A percentile compares a stretch with the other conserved stretches of the same genome.
Conservation (phyloP, 1,139 yeast species). For the Taphrina betulina region DNA sequence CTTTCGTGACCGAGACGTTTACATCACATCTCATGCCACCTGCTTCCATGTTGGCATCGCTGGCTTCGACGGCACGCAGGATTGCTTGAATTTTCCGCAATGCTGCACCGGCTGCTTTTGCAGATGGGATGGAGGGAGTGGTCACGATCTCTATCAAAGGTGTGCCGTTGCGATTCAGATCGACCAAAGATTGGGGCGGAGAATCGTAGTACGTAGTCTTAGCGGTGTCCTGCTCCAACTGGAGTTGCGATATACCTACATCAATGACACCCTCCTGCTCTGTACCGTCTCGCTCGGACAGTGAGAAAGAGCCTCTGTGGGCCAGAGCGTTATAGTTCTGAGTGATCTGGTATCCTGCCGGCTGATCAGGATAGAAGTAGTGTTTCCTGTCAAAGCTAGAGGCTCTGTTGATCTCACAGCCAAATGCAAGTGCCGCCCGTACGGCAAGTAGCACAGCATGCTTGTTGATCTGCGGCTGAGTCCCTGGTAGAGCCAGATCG, state of each 20-base stretch:
- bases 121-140: conserved; percentile 72
- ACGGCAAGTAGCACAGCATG: conserved; percentile 72
- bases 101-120: conserved; percentile 72
- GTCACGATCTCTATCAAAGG: conserved; percentile 92
- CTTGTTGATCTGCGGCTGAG: conserved; percentile 78
- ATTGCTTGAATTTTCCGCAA: conserved; percentile 75
- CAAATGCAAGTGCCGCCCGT: conserved; percentile 69
- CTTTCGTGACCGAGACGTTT: conserved; percentile 68
- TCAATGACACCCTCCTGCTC: conserved; percentile 40
- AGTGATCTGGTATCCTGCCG: conserved; percentile 92
- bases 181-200: conserved; percentile 50
- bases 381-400: conserved; percentile 90
- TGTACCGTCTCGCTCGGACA: conserved; percentile 58
- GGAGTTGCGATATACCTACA: conserved; percentile 47
- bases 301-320: conserved; percentile 56
- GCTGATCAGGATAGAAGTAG: conserved; percentile 95
- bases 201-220: conserved; percentile 61
- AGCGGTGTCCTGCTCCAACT: conserved; percentile 64
- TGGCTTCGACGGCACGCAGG: conserved; percentile 65
- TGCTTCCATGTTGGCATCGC: conserved; percentile 87
- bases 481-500: conserved; percentile 88
- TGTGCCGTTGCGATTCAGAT: conserved; percentile 77
- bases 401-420: conserved; percentile 55
- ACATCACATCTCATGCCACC: conserved; percentile 97
- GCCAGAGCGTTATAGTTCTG: conserved; percentile 85